Evolutionary conservation across 345 rosid genomes (phyloP), one percentile per base, ranked within the genome.

Genomic region (Mallotus nudiflorus): DNA sequence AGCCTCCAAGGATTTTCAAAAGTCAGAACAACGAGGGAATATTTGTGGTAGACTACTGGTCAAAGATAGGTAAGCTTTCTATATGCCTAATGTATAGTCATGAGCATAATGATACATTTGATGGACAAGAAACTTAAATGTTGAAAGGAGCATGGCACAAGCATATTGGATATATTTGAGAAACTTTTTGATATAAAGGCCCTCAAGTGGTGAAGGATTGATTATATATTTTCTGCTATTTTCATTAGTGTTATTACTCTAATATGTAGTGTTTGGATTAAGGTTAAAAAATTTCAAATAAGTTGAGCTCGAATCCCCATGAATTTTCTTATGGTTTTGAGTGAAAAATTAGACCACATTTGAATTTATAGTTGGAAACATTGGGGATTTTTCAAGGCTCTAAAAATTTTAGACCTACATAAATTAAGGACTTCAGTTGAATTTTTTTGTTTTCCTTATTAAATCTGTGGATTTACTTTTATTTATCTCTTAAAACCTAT

Each of bases 1-100:
- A n/a, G 96, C 93, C 71, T 89, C 97, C 4, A 88, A 87, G 77
- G 96, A 95, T 77, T 92, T 84, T 77, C 87, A 70, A 19, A 88
- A 83, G 76, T 46, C 91, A 54, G 92, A 83, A 56, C 81, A 92
- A 77, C 85, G 99, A 73, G 99, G 99, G 60, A 85, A 74, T 63
- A 83, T 84, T 72, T 75, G 70, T 60, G 98, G 97, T 6, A 88
- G 96, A 82, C 84, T 95, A 52, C 77, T 90, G 57, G 83, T 95
- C 62, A 75, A 48, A 65, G 98, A 95, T 66, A 87, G 90, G 97
- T 89, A 74, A 24, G 48, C 16, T 11, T 65, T 39, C 31, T 13
- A 33, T 22, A 19, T 15, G 8, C 13, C 40, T 33, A 55, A 35
- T 18, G 64, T 59, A 40, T 11, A 22, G 49, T 40, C 42, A 9